phyloP scores from a whole-genome alignment of 768 basidiomycete genomes.

The Collybia nuda region DNA sequence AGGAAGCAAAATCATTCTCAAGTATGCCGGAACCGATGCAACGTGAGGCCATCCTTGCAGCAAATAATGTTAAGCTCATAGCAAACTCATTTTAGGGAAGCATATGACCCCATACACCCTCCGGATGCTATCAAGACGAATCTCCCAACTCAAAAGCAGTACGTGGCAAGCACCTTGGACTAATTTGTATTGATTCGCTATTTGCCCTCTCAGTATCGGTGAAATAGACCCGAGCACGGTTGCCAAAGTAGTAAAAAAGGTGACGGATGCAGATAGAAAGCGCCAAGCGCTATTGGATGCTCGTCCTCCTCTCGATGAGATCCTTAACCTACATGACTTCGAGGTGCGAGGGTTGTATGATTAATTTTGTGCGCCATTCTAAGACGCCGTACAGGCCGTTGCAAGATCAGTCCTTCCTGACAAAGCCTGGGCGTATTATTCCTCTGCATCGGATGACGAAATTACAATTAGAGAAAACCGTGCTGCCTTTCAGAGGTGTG shows the following conservation, averaged over 20 bases:
- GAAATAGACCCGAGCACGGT: slow-evolving; percentile 67
- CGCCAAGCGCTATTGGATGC: slow-evolving; percentile 59
- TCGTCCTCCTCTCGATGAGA: slow-evolving; percentile 73
- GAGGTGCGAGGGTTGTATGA: slow-evolving; percentile 49
- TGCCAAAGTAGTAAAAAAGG: slow-evolving; percentile 55
- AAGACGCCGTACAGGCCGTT: slow-evolving; percentile 52
- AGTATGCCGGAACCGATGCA: slow-evolving; percentile 87
- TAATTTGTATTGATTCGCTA: slow-evolving; percentile 5
- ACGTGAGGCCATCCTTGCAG: slow-evolving; percentile 50
- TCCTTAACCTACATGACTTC: slow-evolving; percentile 90
- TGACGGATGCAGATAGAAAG: slow-evolving; percentile 70
- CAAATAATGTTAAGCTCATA: background rate
- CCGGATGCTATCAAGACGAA: slow-evolving; percentile 74
- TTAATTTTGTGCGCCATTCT: background rate
- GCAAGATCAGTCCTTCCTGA: slow-evolving; percentile 77
- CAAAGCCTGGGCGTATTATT: slow-evolving; percentile 95
- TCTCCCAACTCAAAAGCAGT: slow-evolving; percentile 83
- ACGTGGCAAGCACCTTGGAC: slow-evolving; percentile 15
- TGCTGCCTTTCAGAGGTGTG: slow-evolving; percentile 81
- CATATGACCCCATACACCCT: slow-evolving; percentile 87
- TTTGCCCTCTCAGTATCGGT: slow-evolving; percentile 49
- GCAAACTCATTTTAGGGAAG: slow-evolving; percentile 41
- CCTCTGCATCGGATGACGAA: slow-evolving; percentile 92
- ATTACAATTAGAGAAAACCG: slow-evolving; percentile 88
- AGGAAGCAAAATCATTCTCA: slow-evolving; percentile 80